These are phyloP conservation scores for Nitzschia sp. DNA, from an alignment of 108 stramenopile genomes.

Conservation along the genomic window DNA sequence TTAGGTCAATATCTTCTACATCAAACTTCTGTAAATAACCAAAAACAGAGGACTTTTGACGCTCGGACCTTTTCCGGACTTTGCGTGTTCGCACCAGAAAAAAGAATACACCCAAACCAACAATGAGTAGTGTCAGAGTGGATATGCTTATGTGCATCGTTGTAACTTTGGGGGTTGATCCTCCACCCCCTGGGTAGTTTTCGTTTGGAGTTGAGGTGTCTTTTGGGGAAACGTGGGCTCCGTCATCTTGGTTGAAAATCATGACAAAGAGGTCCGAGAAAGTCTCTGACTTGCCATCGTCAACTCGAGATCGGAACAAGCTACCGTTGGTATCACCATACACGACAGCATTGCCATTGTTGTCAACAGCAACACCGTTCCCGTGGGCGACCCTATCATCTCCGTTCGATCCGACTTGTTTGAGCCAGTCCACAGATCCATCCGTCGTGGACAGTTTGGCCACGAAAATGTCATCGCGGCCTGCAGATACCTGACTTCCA, in stretches of 20 bases:
- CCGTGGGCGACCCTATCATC: constrained; percentile 48
- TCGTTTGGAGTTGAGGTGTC: constrained; percentile 19
- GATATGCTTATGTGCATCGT: neutral
- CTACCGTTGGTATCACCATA: constrained; percentile 49
- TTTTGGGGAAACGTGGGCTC: constrained; percentile 5
- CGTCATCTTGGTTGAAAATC: constrained; percentile 25
- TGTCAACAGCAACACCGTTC: constrained; percentile 36
- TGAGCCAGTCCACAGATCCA: constrained; percentile 35
- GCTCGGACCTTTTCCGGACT: constrained; percentile 4
- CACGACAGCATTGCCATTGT: constrained; percentile 47
- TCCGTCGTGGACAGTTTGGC: constrained; percentile 25
- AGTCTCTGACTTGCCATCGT: constrained; percentile 2
- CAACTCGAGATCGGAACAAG: constrained; percentile 34
- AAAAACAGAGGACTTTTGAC: constrained; percentile 34
- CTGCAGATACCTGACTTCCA: constrained; percentile 18
- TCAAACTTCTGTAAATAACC: constrained; percentile 50
- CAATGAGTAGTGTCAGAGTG: neutral
- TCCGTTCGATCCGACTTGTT: constrained; percentile 47
- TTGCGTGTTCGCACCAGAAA: constrained; percentile 1
- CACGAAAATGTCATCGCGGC: constrained; percentile 52
- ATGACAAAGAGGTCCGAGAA: constrained; percentile 30
- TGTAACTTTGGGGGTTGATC: neutral
- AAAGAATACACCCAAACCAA: neutral
- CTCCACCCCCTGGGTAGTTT: constrained; percentile 12
- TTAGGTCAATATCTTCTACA: constrained; percentile 56